A percentile compares a stretch with the other conserved stretches of the same genome.
Evolutionary conservation across 106 monocot genomes (phyloP).

Genomic region (Allium cepa): DNA sequence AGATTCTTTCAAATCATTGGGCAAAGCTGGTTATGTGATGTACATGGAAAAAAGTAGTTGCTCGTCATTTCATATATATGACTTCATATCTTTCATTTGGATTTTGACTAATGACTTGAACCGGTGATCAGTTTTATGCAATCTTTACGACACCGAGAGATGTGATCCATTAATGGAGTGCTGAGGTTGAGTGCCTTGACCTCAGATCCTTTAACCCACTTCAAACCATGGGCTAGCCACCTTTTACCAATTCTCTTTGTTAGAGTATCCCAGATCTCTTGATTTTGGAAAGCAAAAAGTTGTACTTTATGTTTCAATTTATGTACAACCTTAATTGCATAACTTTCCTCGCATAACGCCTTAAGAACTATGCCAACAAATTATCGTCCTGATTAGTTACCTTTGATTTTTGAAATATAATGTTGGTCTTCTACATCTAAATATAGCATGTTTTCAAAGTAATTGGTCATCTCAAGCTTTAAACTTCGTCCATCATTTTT

Average conservation of each 20-base stretch:
- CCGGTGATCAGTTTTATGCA: constrained; percentile 98
- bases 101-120: constrained; percentile 65
- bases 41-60: constrained; percentile 49
- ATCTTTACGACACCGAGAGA: constrained; percentile 70
- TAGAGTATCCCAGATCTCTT: constrained; percentile 67
- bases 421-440: constrained; percentile 34
- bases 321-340: constrained; percentile 57
- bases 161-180: constrained; percentile 68
- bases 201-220: constrained; percentile 85
- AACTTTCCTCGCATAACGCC: constrained; percentile 25
- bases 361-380: constrained; percentile 59
- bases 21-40: constrained; percentile 67
- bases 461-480: constrained; percentile 51
- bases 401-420: constrained; percentile 14
- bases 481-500: constrained; percentile 44
- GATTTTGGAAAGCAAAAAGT: constrained; percentile 66
- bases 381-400: constrained; percentile 26
- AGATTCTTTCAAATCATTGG: constrained; percentile 32
- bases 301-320: constrained; percentile 78
- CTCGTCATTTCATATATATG: constrained; percentile 32
- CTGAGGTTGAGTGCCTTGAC: constrained; percentile 69
- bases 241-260: constrained; percentile 75
- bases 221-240: constrained; percentile 82
- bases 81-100: constrained; percentile 77
- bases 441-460: constrained; percentile 38